phyloP scores from a whole-genome alignment of 441 rosid genomes.

The Populus hybrid region DNA sequence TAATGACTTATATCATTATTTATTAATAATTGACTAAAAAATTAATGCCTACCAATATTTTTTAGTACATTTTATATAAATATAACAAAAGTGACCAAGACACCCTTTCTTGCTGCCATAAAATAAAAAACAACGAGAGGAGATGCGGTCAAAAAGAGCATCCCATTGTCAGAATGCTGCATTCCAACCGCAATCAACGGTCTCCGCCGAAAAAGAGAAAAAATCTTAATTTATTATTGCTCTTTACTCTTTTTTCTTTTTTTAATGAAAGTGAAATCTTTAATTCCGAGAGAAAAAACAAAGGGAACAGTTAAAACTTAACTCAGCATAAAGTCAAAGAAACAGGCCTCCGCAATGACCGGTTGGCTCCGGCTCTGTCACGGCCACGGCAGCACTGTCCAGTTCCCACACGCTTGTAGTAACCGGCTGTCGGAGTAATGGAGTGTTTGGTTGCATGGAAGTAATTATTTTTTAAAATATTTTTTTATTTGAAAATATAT shows the following conservation, averaged over 20 bases:
- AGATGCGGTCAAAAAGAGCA: constrained; percentile 46
- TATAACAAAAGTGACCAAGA: too few relatives aligned
- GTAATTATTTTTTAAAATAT: too few relatives aligned
- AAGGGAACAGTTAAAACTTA: constrained; percentile 2
- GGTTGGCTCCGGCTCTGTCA: constrained; percentile 49
- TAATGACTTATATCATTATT: too few relatives aligned
- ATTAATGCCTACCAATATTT: too few relatives aligned
- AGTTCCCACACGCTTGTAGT: neutral
- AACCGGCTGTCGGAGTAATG: constrained; percentile 17
- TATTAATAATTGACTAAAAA: too few relatives aligned
- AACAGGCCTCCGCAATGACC: constrained; percentile 51
- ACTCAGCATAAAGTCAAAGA: constrained; percentile 35
- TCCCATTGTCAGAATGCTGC: constrained; percentile 50
- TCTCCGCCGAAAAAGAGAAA: constrained; percentile 51
- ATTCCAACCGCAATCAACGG: constrained; percentile 99
- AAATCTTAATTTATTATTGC: neutral
- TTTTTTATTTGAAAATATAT: neutral
- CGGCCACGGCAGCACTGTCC: constrained; percentile 38
- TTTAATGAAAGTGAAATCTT: neutral
- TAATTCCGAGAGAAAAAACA: neutral
- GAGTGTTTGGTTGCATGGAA: too few relatives aligned
- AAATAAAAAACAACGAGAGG: neutral
- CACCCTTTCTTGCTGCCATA: neutral
- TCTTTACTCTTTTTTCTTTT: neutral
- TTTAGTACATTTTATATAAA: too few relatives aligned